Evolutionary conservation across 495 filamentous ascomycete species (phyloP).

Genomic region (Lophiostoma macrostomum): DNA sequence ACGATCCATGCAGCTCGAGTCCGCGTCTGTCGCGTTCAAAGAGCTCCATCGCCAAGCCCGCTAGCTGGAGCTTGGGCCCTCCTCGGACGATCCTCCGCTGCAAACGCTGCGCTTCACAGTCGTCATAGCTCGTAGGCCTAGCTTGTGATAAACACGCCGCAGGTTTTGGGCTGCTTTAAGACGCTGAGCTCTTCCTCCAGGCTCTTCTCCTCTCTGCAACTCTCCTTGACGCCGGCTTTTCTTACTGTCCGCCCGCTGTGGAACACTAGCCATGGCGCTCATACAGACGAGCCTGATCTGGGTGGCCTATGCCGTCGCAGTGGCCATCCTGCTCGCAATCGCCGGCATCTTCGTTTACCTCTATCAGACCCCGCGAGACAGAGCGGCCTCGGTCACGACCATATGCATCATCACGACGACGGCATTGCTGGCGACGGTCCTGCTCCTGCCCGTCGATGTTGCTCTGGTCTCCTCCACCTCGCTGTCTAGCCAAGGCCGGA

Average conservation of each 20-base stretch:
- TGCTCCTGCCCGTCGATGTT: constrained; percentile 92
- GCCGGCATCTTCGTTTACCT: constrained; percentile 77
- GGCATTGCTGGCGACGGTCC: constrained; percentile 82
- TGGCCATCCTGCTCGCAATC: constrained; percentile 65
- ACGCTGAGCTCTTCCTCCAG: too few species aligned
- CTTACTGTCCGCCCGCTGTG: background rate
- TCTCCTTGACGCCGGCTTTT: background rate
- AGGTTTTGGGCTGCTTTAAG: too few species aligned
- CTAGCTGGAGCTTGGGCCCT: too few species aligned
- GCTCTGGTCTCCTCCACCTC: constrained; percentile 89
- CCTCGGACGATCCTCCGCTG: too few species aligned
- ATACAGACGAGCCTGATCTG: constrained; percentile 85
- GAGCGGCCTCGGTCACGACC: constrained; percentile 71
- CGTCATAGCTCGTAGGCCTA: too few species aligned
- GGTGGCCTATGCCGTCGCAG: constrained; percentile 81
- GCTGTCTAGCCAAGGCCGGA: constrained; percentile 67
- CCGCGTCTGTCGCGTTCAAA: too few species aligned
- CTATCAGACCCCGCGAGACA: constrained; percentile 85
- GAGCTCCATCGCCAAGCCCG: too few species aligned
- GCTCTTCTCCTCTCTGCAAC: background rate
- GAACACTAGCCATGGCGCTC: constrained; percentile 45
- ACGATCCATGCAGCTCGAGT: too few species aligned
- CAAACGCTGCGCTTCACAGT: too few species aligned
- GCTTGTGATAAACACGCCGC: too few species aligned
- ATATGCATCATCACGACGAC: constrained; percentile 85